Percentiles rank a stretch among this genome's conserved stretches.
Evolutionary conservation across 139 green algal species (phyloP).

Genomic region (Closterium sp.): DNA sequence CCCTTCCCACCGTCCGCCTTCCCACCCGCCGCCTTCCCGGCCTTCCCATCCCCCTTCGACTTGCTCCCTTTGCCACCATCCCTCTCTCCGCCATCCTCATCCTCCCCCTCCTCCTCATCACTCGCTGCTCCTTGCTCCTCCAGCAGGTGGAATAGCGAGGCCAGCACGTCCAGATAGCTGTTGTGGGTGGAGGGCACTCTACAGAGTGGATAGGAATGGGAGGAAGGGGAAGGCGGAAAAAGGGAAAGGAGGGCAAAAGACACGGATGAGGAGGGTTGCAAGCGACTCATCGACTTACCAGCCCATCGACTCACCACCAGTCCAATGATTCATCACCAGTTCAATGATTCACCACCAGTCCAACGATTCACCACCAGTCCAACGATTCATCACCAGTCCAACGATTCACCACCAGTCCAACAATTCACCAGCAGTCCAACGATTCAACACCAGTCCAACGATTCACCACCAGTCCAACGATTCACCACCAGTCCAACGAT

Average conservation of each 20-base stretch:
- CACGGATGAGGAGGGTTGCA: too few relatives aligned
- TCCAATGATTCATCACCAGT: too few relatives aligned
- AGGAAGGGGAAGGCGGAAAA: background rate
- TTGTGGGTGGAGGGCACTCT: background rate
- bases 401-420: too few relatives aligned
- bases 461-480: too few relatives aligned
- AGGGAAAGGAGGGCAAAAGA: background rate
- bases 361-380: too few relatives aligned
- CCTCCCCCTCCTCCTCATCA: background rate
- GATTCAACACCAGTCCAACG: too few relatives aligned
- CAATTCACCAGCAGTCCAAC: too few relatives aligned
- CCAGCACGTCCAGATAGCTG: background rate
- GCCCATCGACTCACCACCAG: too few relatives aligned
- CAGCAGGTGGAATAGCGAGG: background rate
- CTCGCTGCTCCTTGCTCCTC: background rate
- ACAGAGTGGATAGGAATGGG: background rate
- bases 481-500: too few relatives aligned
- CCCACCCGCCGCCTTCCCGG: constrained; percentile 19
- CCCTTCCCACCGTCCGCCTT: constrained; percentile 13
- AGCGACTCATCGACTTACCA: too few relatives aligned
- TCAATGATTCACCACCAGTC: too few relatives aligned
- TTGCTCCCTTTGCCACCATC: constrained; percentile 3
- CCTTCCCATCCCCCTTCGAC: background rate
- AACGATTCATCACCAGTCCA: too few relatives aligned
- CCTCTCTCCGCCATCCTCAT: background rate